Evolutionary conservation across 73 alveolate genomes (phyloP), one percentile per base, ranked within the genome.

Genomic region (Blepharisma stoltei): DNA sequence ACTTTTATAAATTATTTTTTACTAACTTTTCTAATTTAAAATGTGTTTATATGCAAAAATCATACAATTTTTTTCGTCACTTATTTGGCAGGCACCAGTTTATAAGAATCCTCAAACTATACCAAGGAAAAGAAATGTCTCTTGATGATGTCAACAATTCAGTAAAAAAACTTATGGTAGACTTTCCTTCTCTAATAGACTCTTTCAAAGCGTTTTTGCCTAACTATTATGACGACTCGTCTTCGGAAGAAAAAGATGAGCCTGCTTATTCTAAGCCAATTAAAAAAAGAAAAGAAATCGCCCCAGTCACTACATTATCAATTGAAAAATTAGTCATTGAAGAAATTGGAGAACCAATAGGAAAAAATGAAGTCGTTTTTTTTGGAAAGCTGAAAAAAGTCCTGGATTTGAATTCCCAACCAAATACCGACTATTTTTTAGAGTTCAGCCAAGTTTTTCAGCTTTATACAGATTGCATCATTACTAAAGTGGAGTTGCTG

Each of bases 161-260:
- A 20, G 73, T 60, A 11, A n/a, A 25, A 38, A 25, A 20, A 9
- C 14, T 60, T 3, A 60, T 60, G 73, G 45, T 25, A 60, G 73
- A 25, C 73, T 60, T 14, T 25, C 73, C 73, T 8, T n/a, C 11
- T n/a, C 45, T 60, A 1, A 60, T 60, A 18, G 73, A 60, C n/a
- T 14, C n/a, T 25, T 60, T 60, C 73, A 60, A 60, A 60, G 73
- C 73, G 11, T 60, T 60, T 25, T 25, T 60, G 37, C 73, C 73
- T 14, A 60, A 60, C 23, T 60, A 60, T 38, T 18, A 60, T 60
- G 73, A 60, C n/a, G 46, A 25, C 46, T 60, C 73, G 0, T 52
- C 66, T 14, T 11, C 66, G 0, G 14, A n/a, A 14, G 73, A 60
- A 60, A 9, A 14, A 9, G 73, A 60, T 14, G 66, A 52, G 66